Conservation (phyloP, 306 rosid genomes). For the Cyamopsis tetragonoloba region DNA sequence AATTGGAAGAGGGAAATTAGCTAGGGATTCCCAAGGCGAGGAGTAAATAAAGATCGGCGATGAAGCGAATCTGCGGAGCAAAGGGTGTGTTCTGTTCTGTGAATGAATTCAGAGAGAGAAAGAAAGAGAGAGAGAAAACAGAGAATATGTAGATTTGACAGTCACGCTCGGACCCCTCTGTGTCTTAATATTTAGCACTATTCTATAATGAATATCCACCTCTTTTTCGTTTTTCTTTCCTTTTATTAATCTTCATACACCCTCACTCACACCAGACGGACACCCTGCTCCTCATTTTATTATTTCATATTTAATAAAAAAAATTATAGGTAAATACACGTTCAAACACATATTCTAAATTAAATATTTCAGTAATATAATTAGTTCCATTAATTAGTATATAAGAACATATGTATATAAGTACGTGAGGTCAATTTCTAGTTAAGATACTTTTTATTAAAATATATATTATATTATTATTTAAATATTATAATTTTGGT, state of each 20-base stretch:
- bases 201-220: conserved; percentile 37
- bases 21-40: conserved; percentile 50
- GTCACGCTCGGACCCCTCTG: conserved; percentile 67
- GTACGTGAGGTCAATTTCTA: too few species aligned
- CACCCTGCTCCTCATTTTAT: conserved; percentile 7
- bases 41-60: conserved; percentile 56
- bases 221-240: conserved; percentile 3
- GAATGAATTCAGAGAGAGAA: conserved; percentile 40
- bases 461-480: too few species aligned
- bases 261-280: not conserved
- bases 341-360: too few species aligned
- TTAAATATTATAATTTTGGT: too few species aligned
- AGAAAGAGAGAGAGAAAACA: conserved; percentile 35
- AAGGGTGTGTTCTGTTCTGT: conserved; percentile 32
- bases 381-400: too few species aligned
- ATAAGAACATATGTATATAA: too few species aligned
- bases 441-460: too few species aligned
- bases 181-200: conserved; percentile 42
- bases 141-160: conserved; percentile 94
- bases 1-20: conserved; percentile 47
- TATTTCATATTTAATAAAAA: not conserved
- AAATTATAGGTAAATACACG: too few species aligned
- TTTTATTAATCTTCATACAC: conserved; percentile 24
- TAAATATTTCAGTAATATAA: not conserved
- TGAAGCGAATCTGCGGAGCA: conserved; percentile 68